These are phyloP conservation scores for Colletotrichum tropicale DNA, from an alignment of 2,329 filamentous ascomycete species.

Conservation along the genomic window DNA sequence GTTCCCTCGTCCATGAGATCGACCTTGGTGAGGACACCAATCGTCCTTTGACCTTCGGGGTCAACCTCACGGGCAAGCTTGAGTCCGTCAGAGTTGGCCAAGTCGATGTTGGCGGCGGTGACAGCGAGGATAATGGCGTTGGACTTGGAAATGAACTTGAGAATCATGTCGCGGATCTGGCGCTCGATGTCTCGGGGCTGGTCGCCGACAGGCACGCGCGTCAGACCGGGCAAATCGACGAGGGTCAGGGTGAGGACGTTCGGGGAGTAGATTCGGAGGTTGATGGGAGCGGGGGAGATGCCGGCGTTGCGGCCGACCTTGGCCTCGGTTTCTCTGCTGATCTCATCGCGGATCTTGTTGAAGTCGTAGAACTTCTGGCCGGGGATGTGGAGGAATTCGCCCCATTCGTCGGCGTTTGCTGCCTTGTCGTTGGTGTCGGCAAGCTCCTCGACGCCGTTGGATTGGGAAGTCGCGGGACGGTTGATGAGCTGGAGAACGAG, in stretches of 20 bases:
- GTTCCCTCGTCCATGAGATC: constrained; percentile 99
- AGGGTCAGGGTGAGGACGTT: constrained; percentile 97
- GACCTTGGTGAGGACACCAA: constrained; percentile 97
- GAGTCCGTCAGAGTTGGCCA: constrained; percentile 97
- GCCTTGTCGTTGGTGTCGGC: constrained; percentile 77
- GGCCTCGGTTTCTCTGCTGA: constrained; percentile 92
- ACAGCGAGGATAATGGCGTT: constrained; percentile 98
- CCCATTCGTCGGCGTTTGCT: constrained; percentile 95
- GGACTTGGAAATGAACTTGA: constrained; percentile 98
- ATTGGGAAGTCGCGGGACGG: constrained; percentile 65
- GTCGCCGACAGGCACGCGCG: constrained; percentile 95
- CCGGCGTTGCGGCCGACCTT: constrained; percentile 97
- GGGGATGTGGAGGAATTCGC: constrained; percentile 97
- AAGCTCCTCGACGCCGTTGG: constrained; percentile 77
- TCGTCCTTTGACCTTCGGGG: constrained; percentile 95
- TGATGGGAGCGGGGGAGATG: constrained; percentile 96
- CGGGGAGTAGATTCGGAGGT: constrained; percentile 96
- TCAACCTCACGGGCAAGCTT: constrained; percentile 97
- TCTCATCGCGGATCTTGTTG: constrained; percentile 97
- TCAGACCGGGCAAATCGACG: constrained; percentile 94
- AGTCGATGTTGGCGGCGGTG: constrained; percentile 94
- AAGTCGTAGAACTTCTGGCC: constrained; percentile 98
- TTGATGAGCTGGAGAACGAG: constrained; percentile 99
- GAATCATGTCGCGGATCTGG: constrained; percentile 96
- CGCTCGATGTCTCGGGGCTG: constrained; percentile 96